Conservation (phyloP, 2,329 filamentous ascomycete genomes). For the Trichoderma cornu-damae region DNA sequence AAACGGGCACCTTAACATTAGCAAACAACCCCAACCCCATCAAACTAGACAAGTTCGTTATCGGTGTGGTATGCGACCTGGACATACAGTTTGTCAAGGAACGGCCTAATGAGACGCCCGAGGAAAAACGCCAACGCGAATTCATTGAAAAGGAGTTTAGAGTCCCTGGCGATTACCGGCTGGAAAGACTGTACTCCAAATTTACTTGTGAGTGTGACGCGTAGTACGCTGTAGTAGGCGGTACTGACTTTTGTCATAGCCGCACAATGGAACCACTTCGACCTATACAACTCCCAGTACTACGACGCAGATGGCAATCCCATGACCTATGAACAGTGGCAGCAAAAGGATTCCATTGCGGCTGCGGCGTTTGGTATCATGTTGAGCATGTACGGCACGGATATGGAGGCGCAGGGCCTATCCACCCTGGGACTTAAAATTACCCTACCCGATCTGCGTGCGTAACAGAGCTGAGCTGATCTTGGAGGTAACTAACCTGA, state of each 20-base stretch:
- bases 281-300: neutral
- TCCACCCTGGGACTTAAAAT: neutral
- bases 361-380: neutral
- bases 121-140: neutral
- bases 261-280: neutral
- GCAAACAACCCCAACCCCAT: neutral
- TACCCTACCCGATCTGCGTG: neutral
- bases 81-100: neutral
- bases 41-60: neutral
- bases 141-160: neutral
- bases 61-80: neutral
- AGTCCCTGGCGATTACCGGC: slow-evolving; percentile 1
- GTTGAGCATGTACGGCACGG: neutral
- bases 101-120: neutral
- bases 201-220: neutral
- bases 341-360: neutral
- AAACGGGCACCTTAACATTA: neutral
- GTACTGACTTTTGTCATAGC: neutral
- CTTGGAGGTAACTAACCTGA: neutral
- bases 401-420: neutral
- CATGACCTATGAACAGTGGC: neutral
- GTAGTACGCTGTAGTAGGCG: neutral
- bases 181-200: neutral
- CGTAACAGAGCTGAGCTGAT: neutral
- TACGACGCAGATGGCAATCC: neutral